phyloP scores from a whole-genome alignment of 208 protist species.

The Sergeia podlipaevii region DNA sequence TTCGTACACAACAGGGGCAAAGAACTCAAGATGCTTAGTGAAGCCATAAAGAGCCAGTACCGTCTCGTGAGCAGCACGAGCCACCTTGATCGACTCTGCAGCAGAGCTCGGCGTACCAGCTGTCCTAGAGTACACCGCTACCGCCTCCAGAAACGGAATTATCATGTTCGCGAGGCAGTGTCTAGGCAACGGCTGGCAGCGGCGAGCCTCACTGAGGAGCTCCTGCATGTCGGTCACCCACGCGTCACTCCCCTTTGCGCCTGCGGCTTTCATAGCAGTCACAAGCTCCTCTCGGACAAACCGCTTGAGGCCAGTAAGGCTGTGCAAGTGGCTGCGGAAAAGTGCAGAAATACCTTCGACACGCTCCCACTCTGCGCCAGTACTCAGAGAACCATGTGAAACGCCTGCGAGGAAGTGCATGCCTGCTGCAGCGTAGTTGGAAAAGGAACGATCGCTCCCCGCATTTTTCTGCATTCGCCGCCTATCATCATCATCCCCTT shows the following conservation, averaged over 20 bases:
- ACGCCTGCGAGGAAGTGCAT: conserved; percentile 53
- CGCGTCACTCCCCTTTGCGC: not conserved
- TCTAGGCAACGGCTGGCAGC: conserved; percentile 55
- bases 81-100: conserved; percentile 21
- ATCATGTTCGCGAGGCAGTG: conserved; percentile 29
- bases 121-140: conserved; percentile 24
- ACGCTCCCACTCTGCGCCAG: conserved; percentile 35
- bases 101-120: conserved; percentile 2
- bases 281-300: conserved; percentile 3
- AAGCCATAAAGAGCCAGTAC: conserved; percentile 50
- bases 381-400: conserved; percentile 27
- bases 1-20: conserved; percentile 41
- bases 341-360: conserved; percentile 60
- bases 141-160: conserved; percentile 56
- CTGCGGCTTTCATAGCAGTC: not conserved
- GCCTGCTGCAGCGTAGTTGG: conserved; percentile 53
- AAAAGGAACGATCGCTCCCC: conserved; percentile 5
- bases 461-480: not conserved
- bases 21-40: conserved; percentile 34
- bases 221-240: conserved; percentile 37
- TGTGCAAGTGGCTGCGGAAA: conserved; percentile 38
- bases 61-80: conserved; percentile 51
- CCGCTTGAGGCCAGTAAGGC: conserved; percentile 23
- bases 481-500: conserved; percentile 8
- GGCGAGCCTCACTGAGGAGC: conserved; percentile 21